Conservation (phyloP, 352 stramenopile genomes). For the Globisporangium echinulatum region DNA sequence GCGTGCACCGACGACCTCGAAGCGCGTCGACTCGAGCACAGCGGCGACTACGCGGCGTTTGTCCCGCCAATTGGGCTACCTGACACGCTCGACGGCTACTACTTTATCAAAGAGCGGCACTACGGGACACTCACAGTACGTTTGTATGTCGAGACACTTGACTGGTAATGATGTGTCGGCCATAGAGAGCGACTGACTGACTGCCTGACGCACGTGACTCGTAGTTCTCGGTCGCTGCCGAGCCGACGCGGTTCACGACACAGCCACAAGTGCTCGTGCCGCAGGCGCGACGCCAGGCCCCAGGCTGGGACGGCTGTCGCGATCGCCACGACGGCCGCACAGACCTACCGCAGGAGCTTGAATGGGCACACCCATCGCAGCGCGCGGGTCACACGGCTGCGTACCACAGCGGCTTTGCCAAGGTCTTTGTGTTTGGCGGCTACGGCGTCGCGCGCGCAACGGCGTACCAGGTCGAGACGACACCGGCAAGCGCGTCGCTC, state of each 20-base stretch:
- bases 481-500: slow-evolving; percentile 47
- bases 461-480: slow-evolving; percentile 49
- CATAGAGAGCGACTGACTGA: background rate
- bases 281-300: slow-evolving; percentile 86
- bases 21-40: slow-evolving; percentile 47
- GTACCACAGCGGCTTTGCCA: slow-evolving; percentile 58
- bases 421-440: slow-evolving; percentile 90
- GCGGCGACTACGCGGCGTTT: slow-evolving; percentile 65
- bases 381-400: slow-evolving; percentile 80
- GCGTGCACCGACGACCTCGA: slow-evolving; percentile 90
- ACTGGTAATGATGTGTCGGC: too few relatives aligned
- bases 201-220: background rate
- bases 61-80: slow-evolving; percentile 18
- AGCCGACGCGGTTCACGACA: slow-evolving; percentile 81
- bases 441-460: slow-evolving; percentile 67
- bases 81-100: slow-evolving; percentile 45
- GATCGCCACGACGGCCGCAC: slow-evolving; percentile 69
- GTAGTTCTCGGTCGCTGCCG: slow-evolving; percentile 82
- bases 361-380: slow-evolving; percentile 85
- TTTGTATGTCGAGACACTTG: background rate
- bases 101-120: slow-evolving; percentile 61
- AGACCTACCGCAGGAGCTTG: slow-evolving; percentile 54
- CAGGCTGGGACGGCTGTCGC: slow-evolving; percentile 94
- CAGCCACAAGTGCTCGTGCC: slow-evolving; percentile 70
- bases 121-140: slow-evolving; percentile 67